Evolutionary conservation across 2,329 filamentous ascomycete species (phyloP).

Genomic region (Colletotrichum higginsianum): DNA sequence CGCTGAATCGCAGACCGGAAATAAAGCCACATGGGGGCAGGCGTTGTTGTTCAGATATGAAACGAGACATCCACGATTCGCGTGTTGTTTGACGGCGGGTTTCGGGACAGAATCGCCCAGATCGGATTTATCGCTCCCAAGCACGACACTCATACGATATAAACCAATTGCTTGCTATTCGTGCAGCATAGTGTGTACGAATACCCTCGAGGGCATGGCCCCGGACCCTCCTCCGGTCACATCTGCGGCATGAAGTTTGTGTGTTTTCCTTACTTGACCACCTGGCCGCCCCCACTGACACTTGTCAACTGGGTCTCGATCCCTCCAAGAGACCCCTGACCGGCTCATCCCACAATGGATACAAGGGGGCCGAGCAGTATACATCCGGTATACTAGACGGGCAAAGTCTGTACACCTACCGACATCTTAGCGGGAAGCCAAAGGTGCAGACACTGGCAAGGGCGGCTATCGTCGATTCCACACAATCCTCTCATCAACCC

Average conservation of each 20-base stretch:
- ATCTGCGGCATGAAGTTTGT: neutral
- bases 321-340: neutral
- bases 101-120: neutral
- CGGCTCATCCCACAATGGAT: neutral
- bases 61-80: neutral
- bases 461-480: neutral
- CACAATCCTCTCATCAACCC: neutral
- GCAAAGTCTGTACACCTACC: conserved; percentile 1
- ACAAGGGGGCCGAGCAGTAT: neutral
- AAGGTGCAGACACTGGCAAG: neutral
- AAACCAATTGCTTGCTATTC: no score
- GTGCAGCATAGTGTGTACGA: no score
- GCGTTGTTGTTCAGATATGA: neutral
- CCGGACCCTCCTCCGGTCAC: conserved; percentile 8
- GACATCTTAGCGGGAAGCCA: neutral
- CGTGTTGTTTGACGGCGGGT: neutral
- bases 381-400: neutral
- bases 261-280: neutral
- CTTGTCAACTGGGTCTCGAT: neutral
- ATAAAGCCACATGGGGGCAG: neutral
- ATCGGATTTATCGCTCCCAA: neutral
- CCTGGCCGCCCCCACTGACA: conserved; percentile 15
- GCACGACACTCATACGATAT: no score
- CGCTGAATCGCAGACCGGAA: conserved; percentile 3
- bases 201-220: neutral